Percentiles rank a stretch among this genome's conserved stretches.
Conservation (phyloP, 148 eudicot species). For the Limonium bicolor region DNA sequence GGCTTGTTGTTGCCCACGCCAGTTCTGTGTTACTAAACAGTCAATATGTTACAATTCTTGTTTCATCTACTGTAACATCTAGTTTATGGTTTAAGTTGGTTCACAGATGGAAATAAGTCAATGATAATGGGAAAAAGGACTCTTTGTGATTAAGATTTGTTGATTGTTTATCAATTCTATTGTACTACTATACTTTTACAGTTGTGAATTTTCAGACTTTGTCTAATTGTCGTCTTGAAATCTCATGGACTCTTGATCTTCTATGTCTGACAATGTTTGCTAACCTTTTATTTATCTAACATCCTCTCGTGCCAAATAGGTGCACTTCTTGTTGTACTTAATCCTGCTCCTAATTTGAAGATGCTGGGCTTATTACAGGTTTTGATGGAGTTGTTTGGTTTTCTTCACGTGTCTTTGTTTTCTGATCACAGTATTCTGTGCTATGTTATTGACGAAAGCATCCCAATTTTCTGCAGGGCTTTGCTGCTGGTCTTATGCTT, state of each 20-base stretch:
- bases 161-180: too few species aligned
- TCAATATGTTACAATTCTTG: too few species aligned
- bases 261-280: not conserved
- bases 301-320: slow-evolving; percentile 39
- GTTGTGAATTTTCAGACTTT: too few species aligned
- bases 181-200: too few species aligned
- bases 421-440: not conserved
- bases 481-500: slow-evolving; percentile 99
- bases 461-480: slow-evolving; percentile 41
- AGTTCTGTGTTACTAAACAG: too few species aligned
- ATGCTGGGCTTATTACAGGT: slow-evolving; percentile 96
- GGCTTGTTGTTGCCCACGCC: too few species aligned
- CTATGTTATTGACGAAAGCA: not conserved
- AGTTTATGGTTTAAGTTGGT: too few species aligned
- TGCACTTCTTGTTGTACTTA: slow-evolving; percentile 81
- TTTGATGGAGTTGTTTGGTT: not conserved
- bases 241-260: not conserved
- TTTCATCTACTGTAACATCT: too few species aligned
- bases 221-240: not conserved
- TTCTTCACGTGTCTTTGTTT: not conserved
- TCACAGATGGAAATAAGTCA: too few species aligned
- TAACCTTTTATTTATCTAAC: slow-evolving; percentile 6
- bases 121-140: too few species aligned
- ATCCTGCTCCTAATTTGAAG: slow-evolving; percentile 76
- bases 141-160: too few species aligned